A percentile compares a stretch with the other conserved stretches of the same genome.
These are phyloP conservation scores for Neotropicomus parvogracilis DNA, from an alignment of 1,284 basidiomycete genomes.

Conservation along the genomic window DNA sequence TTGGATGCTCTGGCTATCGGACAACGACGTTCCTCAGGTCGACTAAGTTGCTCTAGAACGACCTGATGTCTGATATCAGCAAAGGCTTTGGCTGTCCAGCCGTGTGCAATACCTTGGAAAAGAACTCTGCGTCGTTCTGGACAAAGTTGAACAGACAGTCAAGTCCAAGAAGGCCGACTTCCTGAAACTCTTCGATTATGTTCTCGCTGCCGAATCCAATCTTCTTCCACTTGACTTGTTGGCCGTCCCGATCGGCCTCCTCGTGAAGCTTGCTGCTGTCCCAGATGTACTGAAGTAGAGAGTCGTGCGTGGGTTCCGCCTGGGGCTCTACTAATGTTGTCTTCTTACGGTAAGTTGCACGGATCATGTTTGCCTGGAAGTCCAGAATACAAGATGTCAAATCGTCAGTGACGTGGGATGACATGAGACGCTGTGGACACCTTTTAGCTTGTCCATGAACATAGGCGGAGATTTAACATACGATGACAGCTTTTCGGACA, in stretches of 20 bases:
- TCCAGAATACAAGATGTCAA: conserved; percentile 84
- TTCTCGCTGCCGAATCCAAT: conserved; percentile 81
- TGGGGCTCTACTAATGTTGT: conserved; percentile 72
- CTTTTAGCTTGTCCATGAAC: conserved; percentile 12
- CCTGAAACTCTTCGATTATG: conserved; percentile 76
- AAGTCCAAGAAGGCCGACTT: conserved; percentile 82
- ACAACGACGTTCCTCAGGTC: conserved; percentile 75
- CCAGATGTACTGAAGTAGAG: conserved; percentile 74
- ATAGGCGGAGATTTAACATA: conserved; percentile 37
- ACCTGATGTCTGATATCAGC: conserved; percentile 43
- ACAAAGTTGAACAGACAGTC: conserved; percentile 82
- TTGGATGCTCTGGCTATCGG: conserved; percentile 85
- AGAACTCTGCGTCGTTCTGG: conserved; percentile 71
- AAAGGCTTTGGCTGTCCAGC: background rate
- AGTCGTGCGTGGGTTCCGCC: conserved; percentile 56
- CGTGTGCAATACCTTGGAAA: conserved; percentile 61
- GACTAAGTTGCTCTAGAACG: conserved; percentile 81
- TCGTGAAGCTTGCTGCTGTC: conserved; percentile 53
- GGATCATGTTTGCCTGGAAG: conserved; percentile 86
- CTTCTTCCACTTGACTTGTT: conserved; percentile 68
- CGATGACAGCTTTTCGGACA: conserved; percentile 80
- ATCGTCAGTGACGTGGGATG: conserved; percentile 81
- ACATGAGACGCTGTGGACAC: conserved; percentile 72
- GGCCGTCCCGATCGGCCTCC: conserved; percentile 46
- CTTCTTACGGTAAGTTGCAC: conserved; percentile 80